A percentile compares a stretch with the other conserved stretches of the same genome.
phyloP scores from a whole-genome alignment of 1,139 yeast species.

The Taphrina communis region DNA sequence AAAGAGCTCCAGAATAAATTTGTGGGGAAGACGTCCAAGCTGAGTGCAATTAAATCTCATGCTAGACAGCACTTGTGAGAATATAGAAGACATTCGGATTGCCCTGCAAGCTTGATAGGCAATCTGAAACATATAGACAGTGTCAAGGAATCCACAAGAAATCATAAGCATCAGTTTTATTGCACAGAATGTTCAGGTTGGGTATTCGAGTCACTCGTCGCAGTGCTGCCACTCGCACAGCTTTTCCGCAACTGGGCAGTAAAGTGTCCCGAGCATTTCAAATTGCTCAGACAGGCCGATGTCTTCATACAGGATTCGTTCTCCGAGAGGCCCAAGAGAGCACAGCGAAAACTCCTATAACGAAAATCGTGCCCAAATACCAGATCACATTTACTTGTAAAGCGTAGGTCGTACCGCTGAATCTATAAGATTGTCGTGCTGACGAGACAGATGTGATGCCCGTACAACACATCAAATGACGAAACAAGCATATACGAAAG shows the following conservation, averaged over 20 bases:
- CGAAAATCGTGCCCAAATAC: constrained; percentile 60
- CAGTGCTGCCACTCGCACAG: background rate
- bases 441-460: constrained; percentile 60
- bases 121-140: too few relatives aligned
- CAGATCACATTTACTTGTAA: constrained; percentile 94
- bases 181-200: background rate
- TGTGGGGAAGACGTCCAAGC: background rate
- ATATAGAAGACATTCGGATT: too few relatives aligned
- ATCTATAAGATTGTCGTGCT: background rate
- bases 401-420: constrained; percentile 51
- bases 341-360: background rate
- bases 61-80: too few relatives aligned
- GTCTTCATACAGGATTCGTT: background rate
- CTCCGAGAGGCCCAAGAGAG: background rate
- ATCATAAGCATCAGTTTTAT: too few relatives aligned
- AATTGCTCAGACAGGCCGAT: background rate
- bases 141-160: too few relatives aligned
- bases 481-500: constrained; percentile 85
- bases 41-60: too few relatives aligned
- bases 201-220: background rate
- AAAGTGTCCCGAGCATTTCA: background rate
- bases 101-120: too few relatives aligned
- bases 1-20: constrained; percentile 4
- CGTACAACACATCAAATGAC: constrained; percentile 87
- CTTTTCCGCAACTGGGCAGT: background rate